Evolutionary conservation across 83 land plant genomes (phyloP).

Genomic region (Isoetes engelmannii): DNA sequence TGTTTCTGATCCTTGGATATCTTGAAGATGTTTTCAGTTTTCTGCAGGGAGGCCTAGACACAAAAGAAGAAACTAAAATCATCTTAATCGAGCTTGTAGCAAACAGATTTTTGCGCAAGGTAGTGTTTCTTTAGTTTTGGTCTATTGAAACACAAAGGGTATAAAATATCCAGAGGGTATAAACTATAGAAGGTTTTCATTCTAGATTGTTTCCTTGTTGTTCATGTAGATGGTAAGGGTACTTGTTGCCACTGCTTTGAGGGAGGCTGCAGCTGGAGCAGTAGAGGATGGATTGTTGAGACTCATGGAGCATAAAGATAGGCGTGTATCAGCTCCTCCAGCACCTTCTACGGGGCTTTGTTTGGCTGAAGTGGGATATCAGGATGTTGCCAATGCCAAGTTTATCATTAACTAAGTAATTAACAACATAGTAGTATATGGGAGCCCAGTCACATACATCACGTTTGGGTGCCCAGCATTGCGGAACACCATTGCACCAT

Average conservation of each 20-base stretch:
- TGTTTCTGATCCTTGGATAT: too few relatives aligned
- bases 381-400: constrained; percentile 23
- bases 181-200: background rate
- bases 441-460: too few relatives aligned
- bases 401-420: constrained; percentile 7
- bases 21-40: too few relatives aligned
- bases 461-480: too few relatives aligned
- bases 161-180: background rate
- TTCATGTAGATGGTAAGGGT: constrained; percentile 70
- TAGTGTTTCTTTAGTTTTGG: constrained; percentile 6
- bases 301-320: constrained; percentile 58
- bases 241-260: constrained; percentile 74
- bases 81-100: constrained; percentile 80
- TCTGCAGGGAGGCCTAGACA: too few relatives aligned
- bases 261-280: constrained; percentile 85
- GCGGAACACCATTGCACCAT: too few relatives aligned
- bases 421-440: background rate
- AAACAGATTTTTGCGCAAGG: constrained; percentile 82
- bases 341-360: constrained; percentile 76
- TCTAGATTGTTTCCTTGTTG: background rate
- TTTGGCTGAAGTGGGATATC: constrained; percentile 62
- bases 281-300: constrained; percentile 49
- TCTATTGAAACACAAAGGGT: background rate
- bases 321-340: constrained; percentile 83
- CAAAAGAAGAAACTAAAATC: constrained; percentile 23